A percentile compares a stretch with the other conserved stretches of the same genome.
Conservation (phyloP, 2,329 filamentous ascomycete genomes). For the Cladosporium colombiae region DNA sequence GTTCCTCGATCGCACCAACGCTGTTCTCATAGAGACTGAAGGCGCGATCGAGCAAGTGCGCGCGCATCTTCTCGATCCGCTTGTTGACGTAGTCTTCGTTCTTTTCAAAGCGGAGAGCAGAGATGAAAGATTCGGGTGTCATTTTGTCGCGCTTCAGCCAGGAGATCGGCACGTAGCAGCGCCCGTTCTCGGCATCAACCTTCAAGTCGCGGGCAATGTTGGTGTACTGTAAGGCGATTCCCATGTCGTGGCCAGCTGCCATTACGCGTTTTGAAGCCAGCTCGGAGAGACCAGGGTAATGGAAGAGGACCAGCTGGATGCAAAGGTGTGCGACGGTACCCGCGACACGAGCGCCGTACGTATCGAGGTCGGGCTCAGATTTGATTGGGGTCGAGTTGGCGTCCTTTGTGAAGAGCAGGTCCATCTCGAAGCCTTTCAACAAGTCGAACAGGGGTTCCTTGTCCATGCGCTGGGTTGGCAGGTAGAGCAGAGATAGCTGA, state of each 20-base stretch:
- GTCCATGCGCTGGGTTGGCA: conserved; percentile 61
- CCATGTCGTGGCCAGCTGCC: conserved; percentile 64
- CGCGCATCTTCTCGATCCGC: conserved; percentile 53
- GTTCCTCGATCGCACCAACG: conserved; percentile 58
- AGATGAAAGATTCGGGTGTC: conserved; percentile 56
- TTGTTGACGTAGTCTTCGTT: conserved; percentile 47
- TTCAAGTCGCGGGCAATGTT: conserved; percentile 75
- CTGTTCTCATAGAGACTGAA: conserved; percentile 61
- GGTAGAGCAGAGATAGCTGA: conserved; percentile 58
- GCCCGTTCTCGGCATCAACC: conserved; percentile 63
- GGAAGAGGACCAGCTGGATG: conserved; percentile 65
- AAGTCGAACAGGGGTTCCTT: conserved; percentile 63
- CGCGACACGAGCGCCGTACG: conserved; percentile 68
- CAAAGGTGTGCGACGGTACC: conserved; percentile 71
- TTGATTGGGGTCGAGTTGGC: conserved; percentile 52
- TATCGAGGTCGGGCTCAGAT: conserved; percentile 59
- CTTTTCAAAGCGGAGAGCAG: conserved; percentile 29
- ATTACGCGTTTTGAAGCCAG: conserved; percentile 49
- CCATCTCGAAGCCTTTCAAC: conserved; percentile 68
- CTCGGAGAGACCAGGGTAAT: conserved; percentile 45
- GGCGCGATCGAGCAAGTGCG: conserved; percentile 59
- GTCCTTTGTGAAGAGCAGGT: conserved; percentile 55
- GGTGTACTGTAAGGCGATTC: conserved; percentile 72
- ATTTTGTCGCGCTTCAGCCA: conserved; percentile 64
- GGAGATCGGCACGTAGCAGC: conserved; percentile 66